phyloP scores from a whole-genome alignment of 495 filamentous ascomycete species.

The Penicillium fimorum region DNA sequence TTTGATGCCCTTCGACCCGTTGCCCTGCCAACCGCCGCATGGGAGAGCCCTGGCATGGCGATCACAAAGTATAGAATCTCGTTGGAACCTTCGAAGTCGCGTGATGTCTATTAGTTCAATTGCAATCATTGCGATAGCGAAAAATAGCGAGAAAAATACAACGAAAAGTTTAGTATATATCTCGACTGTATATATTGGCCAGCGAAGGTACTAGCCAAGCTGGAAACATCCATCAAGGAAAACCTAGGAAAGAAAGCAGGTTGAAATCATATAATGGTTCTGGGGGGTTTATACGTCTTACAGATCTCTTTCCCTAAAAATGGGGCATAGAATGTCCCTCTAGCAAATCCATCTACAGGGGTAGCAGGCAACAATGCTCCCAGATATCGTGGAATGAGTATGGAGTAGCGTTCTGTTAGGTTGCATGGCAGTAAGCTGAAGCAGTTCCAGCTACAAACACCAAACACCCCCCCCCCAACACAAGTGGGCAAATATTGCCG shows the following conservation, averaged over 20 bases:
- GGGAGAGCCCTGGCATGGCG: constrained; percentile 1
- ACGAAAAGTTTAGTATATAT: neutral
- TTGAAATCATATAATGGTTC: neutral
- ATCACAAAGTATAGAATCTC: neutral
- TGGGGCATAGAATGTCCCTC: neutral
- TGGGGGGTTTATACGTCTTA: neutral
- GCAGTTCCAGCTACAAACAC: neutral
- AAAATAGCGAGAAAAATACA: too few relatives aligned
- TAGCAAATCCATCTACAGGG: neutral
- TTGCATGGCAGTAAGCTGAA: neutral
- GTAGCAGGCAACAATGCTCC: neutral
- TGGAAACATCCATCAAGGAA: neutral
- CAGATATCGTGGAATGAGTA: neutral
- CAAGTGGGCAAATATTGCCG: neutral
- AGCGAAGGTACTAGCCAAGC: neutral
- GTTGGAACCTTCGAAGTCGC: neutral
- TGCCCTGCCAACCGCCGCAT: constrained; percentile 13
- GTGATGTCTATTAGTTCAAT: neutral
- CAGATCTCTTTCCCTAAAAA: neutral
- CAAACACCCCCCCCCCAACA: too few relatives aligned
- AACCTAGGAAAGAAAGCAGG: neutral
- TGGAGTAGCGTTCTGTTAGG: neutral
- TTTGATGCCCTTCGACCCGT: constrained; percentile 7
- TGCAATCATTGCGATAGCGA: neutral
- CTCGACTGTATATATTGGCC: neutral